Conservation (phyloP, 345 rosid species). For the Cardamine resedifolia region DNA sequence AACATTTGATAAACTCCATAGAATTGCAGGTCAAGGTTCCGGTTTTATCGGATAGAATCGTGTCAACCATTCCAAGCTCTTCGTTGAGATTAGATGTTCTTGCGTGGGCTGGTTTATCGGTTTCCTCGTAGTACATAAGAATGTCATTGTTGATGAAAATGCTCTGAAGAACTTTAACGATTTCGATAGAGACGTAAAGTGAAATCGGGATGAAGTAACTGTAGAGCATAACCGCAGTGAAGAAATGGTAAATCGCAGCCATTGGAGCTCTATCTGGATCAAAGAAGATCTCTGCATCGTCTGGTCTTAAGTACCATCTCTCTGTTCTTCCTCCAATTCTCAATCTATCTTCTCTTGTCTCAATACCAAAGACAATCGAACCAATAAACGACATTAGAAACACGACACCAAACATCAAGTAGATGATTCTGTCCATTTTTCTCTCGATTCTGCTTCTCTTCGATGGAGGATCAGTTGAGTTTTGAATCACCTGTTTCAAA, state of each 20-base stretch:
- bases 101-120: conserved; percentile 87
- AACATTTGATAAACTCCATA: conserved; percentile 94
- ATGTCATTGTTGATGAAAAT: conserved; percentile 81
- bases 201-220: conserved; percentile 93
- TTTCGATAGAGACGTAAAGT: conserved; percentile 86
- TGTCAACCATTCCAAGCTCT: conserved; percentile 97
- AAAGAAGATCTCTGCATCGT: conserved; percentile 60
- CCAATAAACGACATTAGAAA: conserved; percentile 69
- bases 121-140: conserved; percentile 81
- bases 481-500: conserved; percentile 66
- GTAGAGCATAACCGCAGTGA: conserved; percentile 86
- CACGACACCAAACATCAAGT: conserved; percentile 61
- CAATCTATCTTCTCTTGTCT: conserved; percentile 56
- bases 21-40: conserved; percentile 97
- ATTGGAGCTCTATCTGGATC: conserved; percentile 58
- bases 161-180: conserved; percentile 93
- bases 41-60: conserved; percentile 87
- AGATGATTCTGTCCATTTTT: conserved; percentile 76
- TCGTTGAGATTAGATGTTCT: conserved; percentile 97
- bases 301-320: conserved; percentile 98
- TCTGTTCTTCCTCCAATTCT: conserved; percentile 62
- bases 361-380: conserved; percentile 71
- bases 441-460: conserved; percentile 92
- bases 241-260: conserved; percentile 69
- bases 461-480: conserved; percentile 89